Evolutionary conservation across 1,284 basidiomycete genomes (phyloP), one percentile per base, ranked within the genome.

Genomic region (Ceraceosorus guamensis): DNA sequence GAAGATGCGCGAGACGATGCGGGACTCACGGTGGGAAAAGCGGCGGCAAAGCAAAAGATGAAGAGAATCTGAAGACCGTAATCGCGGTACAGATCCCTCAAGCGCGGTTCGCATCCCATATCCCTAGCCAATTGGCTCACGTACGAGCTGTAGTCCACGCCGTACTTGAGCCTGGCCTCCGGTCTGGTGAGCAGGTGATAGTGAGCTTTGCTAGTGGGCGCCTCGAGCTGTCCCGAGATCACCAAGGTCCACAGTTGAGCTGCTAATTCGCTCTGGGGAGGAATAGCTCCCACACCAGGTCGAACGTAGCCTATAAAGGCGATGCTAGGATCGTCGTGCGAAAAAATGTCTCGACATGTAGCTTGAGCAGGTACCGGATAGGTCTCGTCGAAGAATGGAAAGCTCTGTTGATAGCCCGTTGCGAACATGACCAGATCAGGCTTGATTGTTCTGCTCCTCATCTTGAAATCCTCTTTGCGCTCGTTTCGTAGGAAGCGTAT

Each of bases 191-290:
- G 78, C 4, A 85, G 77, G 62, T 84, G 82, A 70, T 86, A 85
- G 62, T 82, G 79, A 24, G 83, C 80, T 4, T 78, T 77, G 30
- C 68, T 63, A 1, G 60, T 67, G 0, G 82, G 76, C 2, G 82
- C 74, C 0, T 82, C 81, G 18, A 77, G 70, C 18, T 76, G 75
- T 5, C 82, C 76, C 51, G 79, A 74, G 24, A 84, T 70, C 6
- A 84, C 66, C 2, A 82, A 79, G 46, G 83, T 81, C 82, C 83
- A 85, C 59, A 84, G 81, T 72, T 84, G 82, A 0, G 80, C 75
- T 66, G 84, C 83, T 80, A 84, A 83, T 73, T 86, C 84, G 1
- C 83, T 80, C 52, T 85, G 83, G 0, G 84, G 84, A 0, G 84
- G 84, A 53, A 85, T 85, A 0, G 84, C 84, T 59, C 84, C 83